A percentile compares a stretch with the other conserved stretches of the same genome.
Evolutionary conservation across 768 basidiomycete genomes (phyloP).

Genomic region (Boletus fagicola): DNA sequence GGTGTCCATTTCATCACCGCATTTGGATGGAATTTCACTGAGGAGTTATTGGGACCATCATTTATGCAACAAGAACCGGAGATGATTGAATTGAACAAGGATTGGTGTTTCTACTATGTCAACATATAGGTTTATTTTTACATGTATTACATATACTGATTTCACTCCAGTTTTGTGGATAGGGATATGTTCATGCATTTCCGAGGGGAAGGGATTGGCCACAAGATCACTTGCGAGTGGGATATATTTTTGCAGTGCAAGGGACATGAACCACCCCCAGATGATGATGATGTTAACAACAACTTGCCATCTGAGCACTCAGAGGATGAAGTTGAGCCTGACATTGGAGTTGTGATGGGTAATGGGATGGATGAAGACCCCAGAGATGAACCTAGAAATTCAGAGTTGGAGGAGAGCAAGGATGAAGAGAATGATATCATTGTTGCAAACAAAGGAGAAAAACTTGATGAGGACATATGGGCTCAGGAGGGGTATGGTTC

Average conservation of each 20-base stretch:
- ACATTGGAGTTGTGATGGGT: neutral
- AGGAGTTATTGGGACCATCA: neutral
- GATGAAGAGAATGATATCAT: neutral
- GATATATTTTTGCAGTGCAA: constrained; percentile 2
- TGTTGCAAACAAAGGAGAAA: neutral
- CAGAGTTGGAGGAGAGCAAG: neutral
- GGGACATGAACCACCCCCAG: neutral
- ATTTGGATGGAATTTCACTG: constrained; percentile 17
- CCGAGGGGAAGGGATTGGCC: neutral
- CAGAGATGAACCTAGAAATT: too few species aligned
- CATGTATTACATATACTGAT: too few species aligned
- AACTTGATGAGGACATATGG: constrained; percentile 8
- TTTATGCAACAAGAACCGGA: neutral
- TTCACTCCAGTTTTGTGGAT: too few species aligned
- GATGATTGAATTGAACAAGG: neutral
- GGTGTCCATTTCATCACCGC: constrained; percentile 43
- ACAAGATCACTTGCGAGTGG: constrained; percentile 8
- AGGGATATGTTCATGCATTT: too few species aligned
- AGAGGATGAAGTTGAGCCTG: neutral
- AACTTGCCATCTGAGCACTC: neutral
- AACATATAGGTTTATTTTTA: too few species aligned
- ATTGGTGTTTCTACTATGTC: too few species aligned
- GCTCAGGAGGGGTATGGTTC: constrained; percentile 3
- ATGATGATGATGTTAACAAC: neutral
- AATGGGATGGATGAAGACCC: neutral